phyloP scores from a whole-genome alignment of 352 stramenopile genomes.

The Globisporangium parvum region DNA sequence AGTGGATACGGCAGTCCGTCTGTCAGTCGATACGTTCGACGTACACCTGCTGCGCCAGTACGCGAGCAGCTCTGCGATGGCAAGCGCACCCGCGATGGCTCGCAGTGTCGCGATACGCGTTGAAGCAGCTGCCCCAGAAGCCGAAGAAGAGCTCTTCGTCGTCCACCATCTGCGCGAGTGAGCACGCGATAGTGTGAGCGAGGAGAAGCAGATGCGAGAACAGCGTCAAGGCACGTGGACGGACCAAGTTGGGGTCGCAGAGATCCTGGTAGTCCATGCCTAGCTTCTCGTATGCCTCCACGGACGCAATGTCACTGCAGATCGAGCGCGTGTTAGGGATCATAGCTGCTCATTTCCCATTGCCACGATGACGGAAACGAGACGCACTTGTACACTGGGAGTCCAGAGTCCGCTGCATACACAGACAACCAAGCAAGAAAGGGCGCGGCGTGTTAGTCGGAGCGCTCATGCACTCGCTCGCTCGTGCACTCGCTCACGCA shows the following conservation, averaged over 20 bases:
- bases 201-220: neutral
- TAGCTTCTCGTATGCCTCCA: constrained; percentile 71
- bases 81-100: constrained; percentile 67
- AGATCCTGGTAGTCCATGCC: constrained; percentile 88
- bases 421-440: neutral
- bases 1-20: neutral
- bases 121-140: constrained; percentile 89
- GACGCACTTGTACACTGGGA: constrained; percentile 84
- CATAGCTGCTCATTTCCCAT: neutral
- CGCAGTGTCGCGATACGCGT: constrained; percentile 76
- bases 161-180: constrained; percentile 44
- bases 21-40: neutral
- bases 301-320: constrained; percentile 74
- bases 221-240: neutral
- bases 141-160: constrained; percentile 86
- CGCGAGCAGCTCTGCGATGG: neutral
- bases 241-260: constrained; percentile 77
- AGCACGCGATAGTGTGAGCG: neutral
- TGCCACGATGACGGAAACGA: neutral
- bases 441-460: neutral
- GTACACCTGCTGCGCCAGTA: neutral
- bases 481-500: constrained; percentile 5
- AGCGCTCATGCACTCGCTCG: neutral
- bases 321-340: neutral
- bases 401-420: constrained; percentile 62